A percentile compares a stretch with the other conserved stretches of the same genome.
These are phyloP conservation scores for Trichoderma sp. DNA, from an alignment of 2,329 filamentous ascomycete genomes.

Conservation along the genomic window DNA sequence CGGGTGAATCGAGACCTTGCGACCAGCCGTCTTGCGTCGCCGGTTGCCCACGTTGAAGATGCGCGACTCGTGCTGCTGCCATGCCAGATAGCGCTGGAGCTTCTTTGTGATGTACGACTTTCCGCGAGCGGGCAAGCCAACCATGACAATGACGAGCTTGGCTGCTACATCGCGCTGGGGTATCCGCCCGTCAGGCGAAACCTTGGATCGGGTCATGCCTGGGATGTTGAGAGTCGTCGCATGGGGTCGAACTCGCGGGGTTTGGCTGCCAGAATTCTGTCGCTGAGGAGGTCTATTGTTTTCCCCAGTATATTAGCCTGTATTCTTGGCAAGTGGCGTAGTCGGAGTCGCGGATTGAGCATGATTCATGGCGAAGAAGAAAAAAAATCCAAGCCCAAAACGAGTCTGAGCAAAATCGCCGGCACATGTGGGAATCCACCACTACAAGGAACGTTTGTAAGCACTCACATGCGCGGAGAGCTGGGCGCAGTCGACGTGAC, in stretches of 20 bases:
- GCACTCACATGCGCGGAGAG: constrained; percentile 56
- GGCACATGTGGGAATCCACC: background rate
- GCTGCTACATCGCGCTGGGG: constrained; percentile 90
- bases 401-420: no score
- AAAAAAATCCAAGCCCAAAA: background rate
- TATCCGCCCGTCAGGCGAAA: constrained; percentile 93
- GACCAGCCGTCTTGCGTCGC: constrained; percentile 72
- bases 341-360: background rate
- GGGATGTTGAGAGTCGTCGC: constrained; percentile 96
- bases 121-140: constrained; percentile 87
- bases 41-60: constrained; percentile 98
- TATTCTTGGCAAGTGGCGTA: background rate
- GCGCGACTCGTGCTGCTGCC: constrained; percentile 91
- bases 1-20: constrained; percentile 37
- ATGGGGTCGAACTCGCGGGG: constrained; percentile 74
- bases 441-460: background rate
- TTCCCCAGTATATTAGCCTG: background rate
- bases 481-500: constrained; percentile 56
- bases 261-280: constrained; percentile 72
- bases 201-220: constrained; percentile 89
- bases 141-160: constrained; percentile 98
- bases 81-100: constrained; percentile 88
- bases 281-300: constrained; percentile 59
- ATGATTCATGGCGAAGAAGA: background rate
- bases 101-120: constrained; percentile 99